phyloP scores from a whole-genome alignment of 2,329 filamentous ascomycete species.

The Fusarium cicatricum region DNA sequence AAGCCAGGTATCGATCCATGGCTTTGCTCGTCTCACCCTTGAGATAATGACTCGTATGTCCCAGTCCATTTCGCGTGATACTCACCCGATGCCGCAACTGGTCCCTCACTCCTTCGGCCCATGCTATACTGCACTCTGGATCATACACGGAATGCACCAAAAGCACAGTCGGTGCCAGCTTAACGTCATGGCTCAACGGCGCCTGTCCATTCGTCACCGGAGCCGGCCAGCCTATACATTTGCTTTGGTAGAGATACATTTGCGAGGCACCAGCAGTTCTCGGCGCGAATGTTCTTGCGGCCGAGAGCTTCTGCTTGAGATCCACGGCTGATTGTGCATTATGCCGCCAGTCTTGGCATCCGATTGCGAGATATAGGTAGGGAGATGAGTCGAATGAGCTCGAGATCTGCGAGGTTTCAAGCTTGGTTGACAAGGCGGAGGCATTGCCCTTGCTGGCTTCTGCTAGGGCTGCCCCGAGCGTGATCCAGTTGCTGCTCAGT shows the following conservation, averaged over 20 bases:
- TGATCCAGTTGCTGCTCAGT: constrained; percentile 21
- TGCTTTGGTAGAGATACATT: constrained; percentile 24
- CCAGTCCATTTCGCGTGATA: constrained; percentile 36
- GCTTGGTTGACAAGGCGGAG: constrained; percentile 20
- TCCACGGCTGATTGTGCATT: constrained; percentile 16
- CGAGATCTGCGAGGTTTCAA: not conserved
- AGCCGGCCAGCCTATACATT: constrained; percentile 36
- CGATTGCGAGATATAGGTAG: constrained; percentile 32
- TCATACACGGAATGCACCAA: constrained; percentile 31
- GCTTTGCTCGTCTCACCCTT: constrained; percentile 32
- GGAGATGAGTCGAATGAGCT: constrained; percentile 12
- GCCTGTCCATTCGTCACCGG: constrained; percentile 25
- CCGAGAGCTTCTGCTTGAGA: constrained; percentile 18
- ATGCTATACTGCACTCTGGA: constrained; percentile 30
- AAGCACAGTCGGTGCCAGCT: constrained; percentile 26
- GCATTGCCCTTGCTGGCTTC: constrained; percentile 34
- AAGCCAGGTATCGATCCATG: constrained; percentile 32
- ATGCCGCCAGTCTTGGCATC: constrained; percentile 38
- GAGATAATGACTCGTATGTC: constrained; percentile 35
- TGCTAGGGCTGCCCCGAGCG: constrained; percentile 18
- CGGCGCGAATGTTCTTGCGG: constrained; percentile 20
- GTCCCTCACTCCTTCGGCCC: constrained; percentile 31
- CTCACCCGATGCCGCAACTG: constrained; percentile 33
- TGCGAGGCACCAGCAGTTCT: constrained; percentile 27
- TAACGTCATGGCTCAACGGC: not conserved